phyloP scores from a whole-genome alignment of 1,139 yeast species.

The Hanseniaspora gamundiae region DNA sequence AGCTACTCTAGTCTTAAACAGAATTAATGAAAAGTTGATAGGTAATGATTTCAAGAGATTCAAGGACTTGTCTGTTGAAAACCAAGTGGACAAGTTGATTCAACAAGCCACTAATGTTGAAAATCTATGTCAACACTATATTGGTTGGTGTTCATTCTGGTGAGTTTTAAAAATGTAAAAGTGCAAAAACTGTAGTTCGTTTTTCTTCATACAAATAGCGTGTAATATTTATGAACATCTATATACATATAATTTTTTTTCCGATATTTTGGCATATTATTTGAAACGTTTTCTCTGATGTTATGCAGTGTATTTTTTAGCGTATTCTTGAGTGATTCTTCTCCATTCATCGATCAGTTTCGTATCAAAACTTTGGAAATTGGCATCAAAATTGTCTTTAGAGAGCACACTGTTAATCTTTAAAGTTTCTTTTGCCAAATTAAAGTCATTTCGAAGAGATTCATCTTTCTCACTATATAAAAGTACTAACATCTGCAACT shows the following conservation, averaged over 20 bases:
- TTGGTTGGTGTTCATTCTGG: conserved; percentile 99
- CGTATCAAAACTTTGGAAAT: conserved; percentile 12
- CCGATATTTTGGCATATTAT: background rate
- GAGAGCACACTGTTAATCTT: conserved; percentile 18
- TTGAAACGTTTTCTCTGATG: too few species aligned
- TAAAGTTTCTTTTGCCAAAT: conserved; percentile 15
- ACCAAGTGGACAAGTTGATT: conserved; percentile 86
- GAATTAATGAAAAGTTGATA: conserved; percentile 84
- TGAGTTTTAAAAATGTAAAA: conserved; percentile 19
- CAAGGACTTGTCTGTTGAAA: conserved; percentile 64
- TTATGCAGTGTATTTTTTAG: conserved; percentile 12
- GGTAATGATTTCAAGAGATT: conserved; percentile 83
- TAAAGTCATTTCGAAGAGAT: conserved; percentile 11
- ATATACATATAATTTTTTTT: background rate
- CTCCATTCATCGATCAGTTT: conserved; percentile 15
- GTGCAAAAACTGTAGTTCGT: background rate
- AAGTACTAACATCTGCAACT: conserved; percentile 19
- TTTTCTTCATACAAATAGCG: background rate
- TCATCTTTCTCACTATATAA: conserved; percentile 14
- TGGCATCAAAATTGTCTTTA: conserved; percentile 15
- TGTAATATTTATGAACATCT: background rate
- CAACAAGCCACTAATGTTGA: conserved; percentile 97
- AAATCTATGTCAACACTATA: conserved; percentile 88
- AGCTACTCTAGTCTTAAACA: conserved; percentile 77
- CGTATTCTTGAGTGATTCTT: conserved; percentile 9